Evolutionary conservation across 805 yeast species (phyloP).

Genomic region (Saccharomyces eubayanus): DNA sequence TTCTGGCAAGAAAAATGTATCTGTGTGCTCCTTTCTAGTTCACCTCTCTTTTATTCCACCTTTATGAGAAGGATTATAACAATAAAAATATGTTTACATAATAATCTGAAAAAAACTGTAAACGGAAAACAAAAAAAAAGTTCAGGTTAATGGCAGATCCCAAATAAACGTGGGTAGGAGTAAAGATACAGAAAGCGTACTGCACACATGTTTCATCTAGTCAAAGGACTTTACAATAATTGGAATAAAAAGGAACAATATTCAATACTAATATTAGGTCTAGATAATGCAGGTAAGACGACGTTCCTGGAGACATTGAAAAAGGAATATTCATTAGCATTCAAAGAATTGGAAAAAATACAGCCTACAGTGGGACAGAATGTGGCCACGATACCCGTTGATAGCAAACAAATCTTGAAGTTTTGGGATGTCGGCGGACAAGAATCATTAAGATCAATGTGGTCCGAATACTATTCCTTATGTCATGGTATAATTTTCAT

Average conservation of each 20-base stretch:
- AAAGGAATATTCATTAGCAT: conserved; percentile 40
- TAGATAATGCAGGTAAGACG: conserved; percentile 95
- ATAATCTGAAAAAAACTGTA: background rate
- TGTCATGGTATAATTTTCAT: conserved; percentile 91
- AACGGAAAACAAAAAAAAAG: background rate
- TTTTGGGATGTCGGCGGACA: conserved; percentile 98
- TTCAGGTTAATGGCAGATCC: background rate
- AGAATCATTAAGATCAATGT: conserved; percentile 68
- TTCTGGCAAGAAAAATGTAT: background rate
- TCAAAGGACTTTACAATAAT: conserved; percentile 49
- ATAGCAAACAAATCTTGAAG: conserved; percentile 42
- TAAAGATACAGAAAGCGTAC: background rate
- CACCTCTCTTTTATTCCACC: background rate
- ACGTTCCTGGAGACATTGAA: conserved; percentile 64
- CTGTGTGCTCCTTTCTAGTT: background rate
- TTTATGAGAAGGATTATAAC: background rate
- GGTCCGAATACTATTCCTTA: conserved; percentile 78
- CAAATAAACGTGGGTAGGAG: background rate
- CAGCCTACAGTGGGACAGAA: conserved; percentile 96
- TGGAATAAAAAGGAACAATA: conserved; percentile 60
- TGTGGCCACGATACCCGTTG: conserved; percentile 40
- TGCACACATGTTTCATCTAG: conserved; percentile 59
- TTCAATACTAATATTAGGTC: conserved; percentile 73
- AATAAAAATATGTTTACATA: background rate
- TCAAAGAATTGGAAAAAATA: conserved; percentile 52